Conservation (phyloP, 2,329 filamentous ascomycete species). For the Claviceps paspali region DNA sequence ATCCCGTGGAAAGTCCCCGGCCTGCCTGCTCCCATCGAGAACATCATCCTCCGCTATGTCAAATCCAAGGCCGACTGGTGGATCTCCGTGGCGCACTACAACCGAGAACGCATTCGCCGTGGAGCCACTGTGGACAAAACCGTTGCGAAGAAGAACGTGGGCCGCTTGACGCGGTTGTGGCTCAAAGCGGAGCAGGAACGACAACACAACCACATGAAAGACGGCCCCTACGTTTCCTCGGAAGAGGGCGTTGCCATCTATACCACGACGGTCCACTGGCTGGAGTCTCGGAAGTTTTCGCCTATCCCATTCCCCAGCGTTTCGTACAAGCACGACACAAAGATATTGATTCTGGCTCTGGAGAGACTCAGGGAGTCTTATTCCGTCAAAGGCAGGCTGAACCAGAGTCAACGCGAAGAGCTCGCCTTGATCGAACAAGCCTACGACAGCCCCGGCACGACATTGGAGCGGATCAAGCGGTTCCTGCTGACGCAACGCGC, state of each 20-base stretch:
- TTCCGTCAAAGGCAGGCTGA: slow-evolving; percentile 90
- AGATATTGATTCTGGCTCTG: slow-evolving; percentile 89
- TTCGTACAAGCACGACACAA: slow-evolving; percentile 98
- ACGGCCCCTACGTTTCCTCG: slow-evolving; percentile 93
- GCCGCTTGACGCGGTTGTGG: slow-evolving; percentile 87
- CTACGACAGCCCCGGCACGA: slow-evolving; percentile 94
- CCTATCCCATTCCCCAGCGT: slow-evolving; percentile 98
- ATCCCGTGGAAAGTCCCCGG: slow-evolving; percentile 99
- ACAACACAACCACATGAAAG: slow-evolving; percentile 99
- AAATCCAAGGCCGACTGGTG: slow-evolving; percentile 99
- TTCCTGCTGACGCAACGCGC: slow-evolving; percentile 93
- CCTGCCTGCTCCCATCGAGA: slow-evolving; percentile 90
- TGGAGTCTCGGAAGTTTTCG: slow-evolving; percentile 95
- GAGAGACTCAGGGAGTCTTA: slow-evolving; percentile 91
- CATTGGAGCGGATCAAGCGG: slow-evolving; percentile 88
- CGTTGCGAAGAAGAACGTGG: slow-evolving; percentile 97
- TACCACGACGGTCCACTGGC: slow-evolving; percentile 96
- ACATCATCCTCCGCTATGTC: slow-evolving; percentile 95
- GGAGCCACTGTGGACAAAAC: slow-evolving; percentile 98
- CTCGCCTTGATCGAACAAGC: slow-evolving; percentile 94
- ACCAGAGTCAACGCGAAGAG: slow-evolving; percentile 95
- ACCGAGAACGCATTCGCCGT: slow-evolving; percentile 87
- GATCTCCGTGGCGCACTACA: slow-evolving; percentile 98
- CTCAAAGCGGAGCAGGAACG: slow-evolving; percentile 96
- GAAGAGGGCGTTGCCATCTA: slow-evolving; percentile 98